Evolutionary conservation across 73 alveolate genomes (phyloP).

Genomic region (Tetrahymena borealis): DNA sequence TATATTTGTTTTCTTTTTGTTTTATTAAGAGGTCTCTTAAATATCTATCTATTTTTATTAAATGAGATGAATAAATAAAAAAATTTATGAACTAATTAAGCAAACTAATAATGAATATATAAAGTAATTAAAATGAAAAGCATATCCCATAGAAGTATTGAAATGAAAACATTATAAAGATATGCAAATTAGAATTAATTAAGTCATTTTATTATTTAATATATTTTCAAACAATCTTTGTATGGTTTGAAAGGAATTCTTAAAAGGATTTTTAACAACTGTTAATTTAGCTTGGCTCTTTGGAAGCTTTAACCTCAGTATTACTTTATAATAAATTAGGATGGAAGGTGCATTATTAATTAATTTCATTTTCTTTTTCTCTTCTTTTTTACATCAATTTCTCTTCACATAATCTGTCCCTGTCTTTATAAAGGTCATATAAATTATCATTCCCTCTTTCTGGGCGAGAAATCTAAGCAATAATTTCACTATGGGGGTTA

Average conservation of each 20-base stretch:
- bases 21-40: too few species aligned
- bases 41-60: too few species aligned
- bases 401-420: not conserved
- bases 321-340: not conserved
- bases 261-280: not conserved
- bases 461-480: not conserved
- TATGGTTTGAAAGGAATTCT: not conserved
- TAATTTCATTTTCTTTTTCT: not conserved
- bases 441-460: not conserved
- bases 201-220: not conserved
- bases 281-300: not conserved
- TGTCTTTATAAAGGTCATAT: not conserved
- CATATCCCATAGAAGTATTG: too few species aligned
- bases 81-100: too few species aligned
- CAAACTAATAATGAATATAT: too few species aligned
- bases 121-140: too few species aligned
- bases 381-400: not conserved
- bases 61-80: too few species aligned
- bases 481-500: not conserved
- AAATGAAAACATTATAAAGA: too few species aligned
- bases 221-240: not conserved
- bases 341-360: not conserved
- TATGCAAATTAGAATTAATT: too few species aligned
- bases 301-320: not conserved
- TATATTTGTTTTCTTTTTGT: too few species aligned